phyloP scores from a whole-genome alignment of 78 protist genomes.

The Corallochytrium limacisporum region DNA sequence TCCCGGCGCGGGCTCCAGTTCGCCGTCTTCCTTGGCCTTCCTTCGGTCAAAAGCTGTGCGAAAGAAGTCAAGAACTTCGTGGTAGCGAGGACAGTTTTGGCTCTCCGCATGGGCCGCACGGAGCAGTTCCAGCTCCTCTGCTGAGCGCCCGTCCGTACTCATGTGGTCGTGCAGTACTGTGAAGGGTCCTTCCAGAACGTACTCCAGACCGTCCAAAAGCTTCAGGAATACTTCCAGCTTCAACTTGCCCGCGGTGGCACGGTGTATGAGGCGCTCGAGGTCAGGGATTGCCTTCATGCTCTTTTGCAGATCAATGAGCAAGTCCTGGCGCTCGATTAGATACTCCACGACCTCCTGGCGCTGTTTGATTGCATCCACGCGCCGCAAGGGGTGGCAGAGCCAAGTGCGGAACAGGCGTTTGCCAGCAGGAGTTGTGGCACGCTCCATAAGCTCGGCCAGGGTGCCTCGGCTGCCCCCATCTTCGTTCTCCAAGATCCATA shows the following conservation, averaged over 20 bases:
- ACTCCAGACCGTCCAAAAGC: no score
- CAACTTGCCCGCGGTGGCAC: no score
- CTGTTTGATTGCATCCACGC: not conserved
- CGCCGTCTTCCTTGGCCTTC: not conserved
- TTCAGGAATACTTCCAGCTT: no score
- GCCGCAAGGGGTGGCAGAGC: slow-evolving; percentile 30
- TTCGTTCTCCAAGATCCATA: slow-evolving; percentile 10
- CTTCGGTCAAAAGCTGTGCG: not conserved
- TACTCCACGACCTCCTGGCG: slow-evolving; percentile 33
- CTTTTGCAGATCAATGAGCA: no score
- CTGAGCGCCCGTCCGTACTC: not conserved
- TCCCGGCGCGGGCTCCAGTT: not conserved
- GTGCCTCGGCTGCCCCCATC: slow-evolving; percentile 9
- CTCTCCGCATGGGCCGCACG: not conserved
- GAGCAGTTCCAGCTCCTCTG: not conserved
- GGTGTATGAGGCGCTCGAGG: no score
- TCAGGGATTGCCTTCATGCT: no score
- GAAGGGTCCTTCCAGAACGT: no score
- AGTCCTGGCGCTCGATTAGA: no score
- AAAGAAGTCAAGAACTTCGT: not conserved
- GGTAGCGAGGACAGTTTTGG: not conserved
- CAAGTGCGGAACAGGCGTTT: slow-evolving; percentile 15
- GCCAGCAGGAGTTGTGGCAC: slow-evolving; percentile 18
- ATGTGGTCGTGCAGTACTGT: not conserved
- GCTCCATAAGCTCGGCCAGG: slow-evolving; percentile 2